A percentile compares a stretch with the other conserved stretches of the same genome.
Evolutionary conservation across 2,329 filamentous ascomycete species (phyloP).

Genomic region (Pestalotiopsis sp.): DNA sequence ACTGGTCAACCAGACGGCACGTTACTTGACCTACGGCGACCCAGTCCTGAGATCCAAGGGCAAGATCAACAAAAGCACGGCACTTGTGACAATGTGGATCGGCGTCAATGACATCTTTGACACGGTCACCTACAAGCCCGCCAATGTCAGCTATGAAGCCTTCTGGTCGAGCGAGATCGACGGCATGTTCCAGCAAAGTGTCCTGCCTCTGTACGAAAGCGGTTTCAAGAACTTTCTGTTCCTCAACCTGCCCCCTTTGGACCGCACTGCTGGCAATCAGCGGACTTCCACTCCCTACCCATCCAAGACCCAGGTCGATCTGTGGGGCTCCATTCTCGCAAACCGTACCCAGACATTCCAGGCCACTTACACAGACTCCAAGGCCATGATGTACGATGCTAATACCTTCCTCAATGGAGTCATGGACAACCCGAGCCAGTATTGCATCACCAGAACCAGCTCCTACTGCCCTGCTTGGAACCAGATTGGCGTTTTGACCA

Average conservation of each 20-base stretch:
- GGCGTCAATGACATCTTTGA: conserved; percentile 6
- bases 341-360: neutral
- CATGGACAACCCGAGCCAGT: neutral
- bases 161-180: neutral
- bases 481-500: conserved; percentile 3
- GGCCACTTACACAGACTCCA: neutral
- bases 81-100: conserved; percentile 36
- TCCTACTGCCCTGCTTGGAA: neutral
- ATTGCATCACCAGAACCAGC: neutral
- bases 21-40: conserved; percentile 48
- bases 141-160: neutral
- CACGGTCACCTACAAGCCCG: conserved; percentile 1
- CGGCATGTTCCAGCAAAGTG: conserved; percentile 1
- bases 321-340: neutral
- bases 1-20: conserved; percentile 51
- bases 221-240: conserved; percentile 5
- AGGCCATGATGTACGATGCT: conserved; percentile 2
- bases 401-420: neutral
- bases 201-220: neutral
- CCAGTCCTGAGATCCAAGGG: conserved; percentile 33
- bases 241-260: conserved; percentile 1
- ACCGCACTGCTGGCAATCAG: conserved; percentile 1
- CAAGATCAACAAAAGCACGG: conserved; percentile 34
- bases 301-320: neutral
- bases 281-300: neutral